Evolutionary conservation across 768 basidiomycete genomes (phyloP), one percentile per base, ranked within the genome.

Genomic region (Boletus patriciae): DNA sequence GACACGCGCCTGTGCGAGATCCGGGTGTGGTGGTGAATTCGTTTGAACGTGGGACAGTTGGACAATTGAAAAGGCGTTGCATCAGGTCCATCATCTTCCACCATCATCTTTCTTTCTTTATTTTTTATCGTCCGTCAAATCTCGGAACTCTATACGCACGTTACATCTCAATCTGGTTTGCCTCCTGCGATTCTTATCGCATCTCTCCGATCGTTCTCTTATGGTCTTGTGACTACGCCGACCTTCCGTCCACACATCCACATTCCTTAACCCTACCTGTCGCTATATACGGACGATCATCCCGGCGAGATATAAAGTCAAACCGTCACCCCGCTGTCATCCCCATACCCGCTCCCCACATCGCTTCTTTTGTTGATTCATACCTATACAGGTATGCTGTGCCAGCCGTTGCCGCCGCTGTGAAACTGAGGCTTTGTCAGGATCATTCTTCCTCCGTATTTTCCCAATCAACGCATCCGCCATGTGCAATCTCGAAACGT

Each of bases 401-500:
- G 50, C 42, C 29, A 41, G 43, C 46, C 47, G 6, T 21, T 25
- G 4, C 23, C 37, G 9, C 34, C 23, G n/a, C 44, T 16, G 36
- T 59, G 34, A 45, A 36, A 42, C 46, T 52, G 50, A 66, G 34
- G 21, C 43, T 38, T 33, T 36, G 15, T 41, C 58, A 18, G 54
- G 50, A 53, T 25, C 57, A 44, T 42, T 43, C 37, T 33, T 59
- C 50, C 53, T 21, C 50, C 62, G 33, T 50, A 58, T 45, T 37
- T 52, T 51, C 45, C 33, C 44, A 41, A 31, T 52, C 56, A 31
- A 43, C 57, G 51, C 61, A 58, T 52, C 47, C 62, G 40, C 50
- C 60, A 84, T 84, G 83, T 84, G 83, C 72, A 80, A 80, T 61
- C 78, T 82, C 42, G 76, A 79, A 65, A 84, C 84, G 81, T 84